phyloP scores from a whole-genome alignment of 2,329 filamentous ascomycete species.

The Furcasterigmium furcatum region DNA sequence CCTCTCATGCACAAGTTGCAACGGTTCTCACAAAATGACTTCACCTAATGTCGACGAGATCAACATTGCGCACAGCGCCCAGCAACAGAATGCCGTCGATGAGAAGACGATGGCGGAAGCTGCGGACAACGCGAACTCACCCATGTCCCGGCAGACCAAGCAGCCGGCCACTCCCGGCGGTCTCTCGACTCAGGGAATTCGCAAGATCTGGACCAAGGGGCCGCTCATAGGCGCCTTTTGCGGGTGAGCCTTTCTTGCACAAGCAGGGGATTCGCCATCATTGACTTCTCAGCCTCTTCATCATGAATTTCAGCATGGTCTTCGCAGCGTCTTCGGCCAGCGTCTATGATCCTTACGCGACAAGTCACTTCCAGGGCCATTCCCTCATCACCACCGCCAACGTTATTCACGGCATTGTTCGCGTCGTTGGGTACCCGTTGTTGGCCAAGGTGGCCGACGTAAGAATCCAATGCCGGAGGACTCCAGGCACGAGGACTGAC shows the following conservation, averaged over 20 bases:
- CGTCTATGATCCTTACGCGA: slow-evolving; percentile 27
- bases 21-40: no score
- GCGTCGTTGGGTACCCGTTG: slow-evolving; percentile 53
- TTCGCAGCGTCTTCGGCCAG: slow-evolving; percentile 27
- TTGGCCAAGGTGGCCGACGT: slow-evolving; percentile 56
- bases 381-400: slow-evolving; percentile 45
- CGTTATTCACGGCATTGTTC: slow-evolving; percentile 43
- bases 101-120: no score
- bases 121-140: no score
- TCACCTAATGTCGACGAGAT: no score
- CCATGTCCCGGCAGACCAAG: no score
- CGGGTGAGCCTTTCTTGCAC: not conserved
- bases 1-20: no score
- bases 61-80: no score
- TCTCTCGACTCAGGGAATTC: slow-evolving; percentile 1
- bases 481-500: slow-evolving; percentile 24
- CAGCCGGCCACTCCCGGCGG: slow-evolving; percentile 5
- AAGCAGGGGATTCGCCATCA: not conserved
- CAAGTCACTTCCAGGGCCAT: slow-evolving; percentile 40
- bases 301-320: slow-evolving; percentile 23
- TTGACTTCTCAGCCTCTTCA: slow-evolving; percentile 18
- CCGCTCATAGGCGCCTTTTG: not conserved
- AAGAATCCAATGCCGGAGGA: not conserved
- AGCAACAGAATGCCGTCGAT: no score
- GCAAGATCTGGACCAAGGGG: slow-evolving; percentile 1